These are phyloP conservation scores for Salix arbutifolia DNA, from an alignment of 345 rosid species.

Conservation along the genomic window DNA sequence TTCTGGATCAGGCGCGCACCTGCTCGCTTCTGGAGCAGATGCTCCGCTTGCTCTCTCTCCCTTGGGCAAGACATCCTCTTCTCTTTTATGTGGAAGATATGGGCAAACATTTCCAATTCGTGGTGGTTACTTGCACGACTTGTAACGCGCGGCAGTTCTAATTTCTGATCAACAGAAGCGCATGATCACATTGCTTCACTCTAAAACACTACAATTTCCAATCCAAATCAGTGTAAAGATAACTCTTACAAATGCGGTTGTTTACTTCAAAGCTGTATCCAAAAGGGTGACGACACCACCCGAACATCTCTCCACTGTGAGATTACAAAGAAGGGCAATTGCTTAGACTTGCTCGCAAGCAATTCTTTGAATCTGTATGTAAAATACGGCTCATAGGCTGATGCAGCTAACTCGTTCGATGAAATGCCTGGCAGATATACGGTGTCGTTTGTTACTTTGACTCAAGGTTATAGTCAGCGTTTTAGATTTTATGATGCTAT, in stretches of 20 bases:
- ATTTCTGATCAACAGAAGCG: conserved; percentile 1
- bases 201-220: conserved; percentile 9
- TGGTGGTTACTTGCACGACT: too few relatives aligned
- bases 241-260: conserved; percentile 43
- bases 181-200: conserved; percentile 37
- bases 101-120: neutral
- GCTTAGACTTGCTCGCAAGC: conserved; percentile 62
- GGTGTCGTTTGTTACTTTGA: conserved; percentile 60
- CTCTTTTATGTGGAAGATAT: neutral
- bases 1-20: too few relatives aligned
- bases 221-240: conserved; percentile 21
- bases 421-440: conserved; percentile 67
- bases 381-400: conserved; percentile 25
- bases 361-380: conserved; percentile 61
- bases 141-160: too few relatives aligned
- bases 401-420: conserved; percentile 59
- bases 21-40: too few relatives aligned
- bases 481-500: conserved; percentile 37
- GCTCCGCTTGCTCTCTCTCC: too few relatives aligned
- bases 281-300: conserved; percentile 31
- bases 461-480: conserved; percentile 38
- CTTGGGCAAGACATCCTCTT: too few relatives aligned
- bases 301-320: conserved; percentile 54
- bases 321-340: conserved; percentile 55
- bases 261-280: conserved; percentile 61